Evolutionary conservation across 495 filamentous ascomycete species (phyloP).

Genomic region (Penicillium egyptiacum): DNA sequence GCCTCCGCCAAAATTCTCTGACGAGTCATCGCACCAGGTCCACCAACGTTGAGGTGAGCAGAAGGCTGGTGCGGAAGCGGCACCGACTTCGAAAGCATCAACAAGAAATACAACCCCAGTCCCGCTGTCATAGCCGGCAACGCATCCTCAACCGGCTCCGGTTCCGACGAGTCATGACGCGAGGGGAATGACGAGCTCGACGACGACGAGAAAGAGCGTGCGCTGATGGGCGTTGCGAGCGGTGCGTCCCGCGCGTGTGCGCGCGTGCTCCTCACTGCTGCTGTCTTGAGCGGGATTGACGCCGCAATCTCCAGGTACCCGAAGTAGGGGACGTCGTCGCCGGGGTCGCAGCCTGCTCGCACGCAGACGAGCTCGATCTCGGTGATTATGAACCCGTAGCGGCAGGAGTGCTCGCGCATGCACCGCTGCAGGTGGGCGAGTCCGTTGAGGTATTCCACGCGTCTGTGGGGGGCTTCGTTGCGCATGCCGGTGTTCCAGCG

Average conservation of each 20-base stretch:
- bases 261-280: constrained; percentile 10
- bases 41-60: constrained; percentile 77
- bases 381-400: constrained; percentile 92
- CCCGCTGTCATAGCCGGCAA: constrained; percentile 62
- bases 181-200: constrained; percentile 16
- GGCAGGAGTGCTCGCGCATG: constrained; percentile 90
- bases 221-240: constrained; percentile 28
- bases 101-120: constrained; percentile 72
- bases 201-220: constrained; percentile 28
- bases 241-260: constrained; percentile 11
- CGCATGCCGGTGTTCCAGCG: constrained; percentile 94
- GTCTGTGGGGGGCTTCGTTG: constrained; percentile 71
- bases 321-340: constrained; percentile 72
- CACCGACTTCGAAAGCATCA: constrained; percentile 79
- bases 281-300: constrained; percentile 53
- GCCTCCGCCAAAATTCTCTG: constrained; percentile 62
- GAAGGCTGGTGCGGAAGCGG: constrained; percentile 63
- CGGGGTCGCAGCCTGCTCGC: constrained; percentile 68
- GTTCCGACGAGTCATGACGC: constrained; percentile 17
- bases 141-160: constrained; percentile 20
- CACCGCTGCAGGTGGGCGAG: constrained; percentile 79
- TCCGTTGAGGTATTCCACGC: constrained; percentile 81
- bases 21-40: constrained; percentile 72
- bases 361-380: constrained; percentile 93
- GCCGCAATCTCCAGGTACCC: constrained; percentile 77